Evolutionary conservation across 495 filamentous ascomycete genomes (phyloP).

Genomic region (Hyphodiscus hymeniophilus): DNA sequence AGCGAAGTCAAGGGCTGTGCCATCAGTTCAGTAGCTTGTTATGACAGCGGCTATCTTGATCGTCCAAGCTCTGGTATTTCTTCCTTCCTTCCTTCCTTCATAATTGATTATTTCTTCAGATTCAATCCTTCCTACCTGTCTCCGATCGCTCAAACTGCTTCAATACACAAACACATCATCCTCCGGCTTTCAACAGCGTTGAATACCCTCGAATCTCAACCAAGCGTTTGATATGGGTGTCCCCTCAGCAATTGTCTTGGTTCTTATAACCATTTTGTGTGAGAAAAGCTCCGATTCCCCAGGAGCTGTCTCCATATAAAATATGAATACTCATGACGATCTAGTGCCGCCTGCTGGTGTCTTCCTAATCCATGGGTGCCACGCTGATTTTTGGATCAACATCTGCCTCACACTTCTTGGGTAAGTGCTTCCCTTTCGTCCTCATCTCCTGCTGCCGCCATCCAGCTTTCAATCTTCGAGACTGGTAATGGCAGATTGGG

Average conservation of each 20-base stretch:
- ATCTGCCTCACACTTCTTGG: slow-evolving; percentile 80
- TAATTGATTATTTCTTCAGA: neutral
- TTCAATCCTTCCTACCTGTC: neutral
- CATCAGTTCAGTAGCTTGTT: too few species aligned
- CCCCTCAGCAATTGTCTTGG: slow-evolving; percentile 43
- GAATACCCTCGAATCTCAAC: neutral
- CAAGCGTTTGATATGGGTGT: slow-evolving; percentile 39
- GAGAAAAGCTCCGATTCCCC: neutral
- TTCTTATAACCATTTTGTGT: slow-evolving; percentile 51
- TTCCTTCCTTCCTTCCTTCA: too few species aligned
- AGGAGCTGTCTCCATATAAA: neutral
- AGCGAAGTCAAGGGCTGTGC: too few species aligned
- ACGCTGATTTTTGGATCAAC: slow-evolving; percentile 83
- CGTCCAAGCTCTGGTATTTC: too few species aligned
- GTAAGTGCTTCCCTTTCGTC: slow-evolving; percentile 35
- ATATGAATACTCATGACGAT: neutral
- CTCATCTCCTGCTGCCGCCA: neutral
- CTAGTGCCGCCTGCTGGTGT: slow-evolving; percentile 67
- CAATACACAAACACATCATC: neutral
- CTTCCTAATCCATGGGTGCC: slow-evolving; percentile 84
- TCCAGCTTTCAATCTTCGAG: too few species aligned
- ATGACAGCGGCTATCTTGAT: too few species aligned
- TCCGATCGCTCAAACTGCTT: too few species aligned
- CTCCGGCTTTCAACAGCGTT: neutral
- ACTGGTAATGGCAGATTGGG: neutral